Percentiles rank a stretch among this genome's conserved stretches.
These are phyloP conservation scores for Aspergillus caelatus DNA, from an alignment of 2,329 filamentous ascomycete species.

Conservation along the genomic window DNA sequence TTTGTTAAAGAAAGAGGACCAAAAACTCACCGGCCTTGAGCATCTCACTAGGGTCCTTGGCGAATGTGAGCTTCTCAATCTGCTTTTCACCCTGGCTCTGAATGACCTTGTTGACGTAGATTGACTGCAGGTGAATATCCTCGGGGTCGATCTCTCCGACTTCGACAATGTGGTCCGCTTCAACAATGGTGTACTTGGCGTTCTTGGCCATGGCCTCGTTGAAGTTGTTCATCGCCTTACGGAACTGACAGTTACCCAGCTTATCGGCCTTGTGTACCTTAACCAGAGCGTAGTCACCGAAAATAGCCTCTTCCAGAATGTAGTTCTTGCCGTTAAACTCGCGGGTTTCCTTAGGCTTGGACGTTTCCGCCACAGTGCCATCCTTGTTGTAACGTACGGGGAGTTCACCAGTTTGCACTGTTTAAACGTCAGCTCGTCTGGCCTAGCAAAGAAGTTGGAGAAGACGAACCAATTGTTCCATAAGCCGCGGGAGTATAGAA, in stretches of 20 bases:
- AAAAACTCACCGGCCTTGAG: slow-evolving; percentile 54
- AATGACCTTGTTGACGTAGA: slow-evolving; percentile 81
- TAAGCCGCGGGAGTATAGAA: slow-evolving; percentile 82
- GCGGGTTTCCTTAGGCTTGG: slow-evolving; percentile 69
- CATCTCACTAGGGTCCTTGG: slow-evolving; percentile 62
- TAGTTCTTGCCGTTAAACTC: slow-evolving; percentile 74
- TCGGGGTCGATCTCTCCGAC: slow-evolving; percentile 72
- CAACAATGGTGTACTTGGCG: slow-evolving; percentile 76
- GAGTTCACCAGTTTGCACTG: slow-evolving; percentile 51
- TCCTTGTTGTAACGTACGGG: slow-evolving; percentile 83
- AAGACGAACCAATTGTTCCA: slow-evolving; percentile 63
- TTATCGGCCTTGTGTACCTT: slow-evolving; percentile 76
- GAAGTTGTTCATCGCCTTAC: slow-evolving; percentile 74
- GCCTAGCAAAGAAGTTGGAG: slow-evolving; percentile 45
- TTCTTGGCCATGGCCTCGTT: slow-evolving; percentile 80
- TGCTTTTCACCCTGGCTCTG: slow-evolving; percentile 71
- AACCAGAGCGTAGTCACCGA: slow-evolving; percentile 76
- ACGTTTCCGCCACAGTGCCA: slow-evolving; percentile 72
- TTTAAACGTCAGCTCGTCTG: slow-evolving; percentile 6
- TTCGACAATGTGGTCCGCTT: slow-evolving; percentile 82
- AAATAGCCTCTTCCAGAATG: slow-evolving; percentile 75
- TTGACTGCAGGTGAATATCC: slow-evolving; percentile 77
- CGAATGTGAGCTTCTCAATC: slow-evolving; percentile 78
- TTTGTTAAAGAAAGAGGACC: slow-evolving; percentile 44
- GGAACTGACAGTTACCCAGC: slow-evolving; percentile 78